Evolutionary conservation across 208 protist species (phyloP).

Genomic region (Trichomonas gallinae): DNA sequence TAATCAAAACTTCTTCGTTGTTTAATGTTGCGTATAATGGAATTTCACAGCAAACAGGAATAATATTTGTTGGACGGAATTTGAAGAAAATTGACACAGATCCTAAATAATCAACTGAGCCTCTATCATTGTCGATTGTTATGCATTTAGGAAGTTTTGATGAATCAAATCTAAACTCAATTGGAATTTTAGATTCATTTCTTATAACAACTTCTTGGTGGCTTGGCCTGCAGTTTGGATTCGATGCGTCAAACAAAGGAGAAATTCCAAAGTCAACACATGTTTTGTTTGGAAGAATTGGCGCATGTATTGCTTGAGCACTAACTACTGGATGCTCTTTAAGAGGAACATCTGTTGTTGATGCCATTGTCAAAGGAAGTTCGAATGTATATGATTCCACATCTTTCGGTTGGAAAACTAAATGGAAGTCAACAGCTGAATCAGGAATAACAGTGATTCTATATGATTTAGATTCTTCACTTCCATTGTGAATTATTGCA

Average conservation of each 20-base stretch:
- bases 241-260: background rate
- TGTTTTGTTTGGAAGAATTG: background rate
- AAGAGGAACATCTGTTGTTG: background rate
- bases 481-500: background rate
- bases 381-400: background rate
- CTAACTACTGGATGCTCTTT: background rate
- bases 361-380: background rate
- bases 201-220: background rate
- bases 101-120: background rate
- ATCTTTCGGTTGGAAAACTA: background rate
- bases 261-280: background rate
- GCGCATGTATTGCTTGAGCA: background rate
- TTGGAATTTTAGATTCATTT: background rate
- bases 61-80: background rate
- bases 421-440: background rate
- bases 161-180: background rate
- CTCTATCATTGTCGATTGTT: background rate
- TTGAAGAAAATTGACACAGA: background rate
- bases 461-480: background rate
- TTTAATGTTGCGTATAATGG: background rate
- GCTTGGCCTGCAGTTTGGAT: background rate
- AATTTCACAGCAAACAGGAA: background rate
- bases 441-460: background rate
- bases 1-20: background rate
- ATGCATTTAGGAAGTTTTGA: background rate